phyloP scores from a whole-genome alignment of 306 rosid species.

The Acacia crassicarpa region DNA sequence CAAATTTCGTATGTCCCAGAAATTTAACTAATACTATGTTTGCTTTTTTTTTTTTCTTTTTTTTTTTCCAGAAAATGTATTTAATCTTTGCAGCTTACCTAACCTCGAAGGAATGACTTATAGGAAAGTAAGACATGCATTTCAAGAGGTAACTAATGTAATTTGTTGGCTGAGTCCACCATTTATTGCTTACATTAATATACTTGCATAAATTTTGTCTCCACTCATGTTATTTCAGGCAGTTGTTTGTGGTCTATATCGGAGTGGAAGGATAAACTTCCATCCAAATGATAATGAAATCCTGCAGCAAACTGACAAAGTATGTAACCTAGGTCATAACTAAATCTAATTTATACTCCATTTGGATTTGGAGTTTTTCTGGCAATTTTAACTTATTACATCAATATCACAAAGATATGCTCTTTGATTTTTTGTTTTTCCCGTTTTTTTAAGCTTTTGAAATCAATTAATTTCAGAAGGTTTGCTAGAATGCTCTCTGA shows the following conservation, averaged over 20 bases:
- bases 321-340: constrained; percentile 37
- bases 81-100: constrained; percentile 73
- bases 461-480: constrained; percentile 6
- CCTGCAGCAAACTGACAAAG: constrained; percentile 83
- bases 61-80: constrained; percentile 79
- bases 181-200: constrained; percentile 5
- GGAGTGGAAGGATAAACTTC: constrained; percentile 76
- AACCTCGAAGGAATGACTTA: constrained; percentile 65
- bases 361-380: neutral
- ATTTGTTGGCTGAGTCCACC: constrained; percentile 22
- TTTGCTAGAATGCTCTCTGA: constrained; percentile 12
- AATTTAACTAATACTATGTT: constrained; percentile 30
- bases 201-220: constrained; percentile 23
- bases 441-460: neutral
- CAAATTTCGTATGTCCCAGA: constrained; percentile 2
- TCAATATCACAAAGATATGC: neutral
- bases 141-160: constrained; percentile 59
- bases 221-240: constrained; percentile 59
- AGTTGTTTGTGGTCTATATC: constrained; percentile 85
- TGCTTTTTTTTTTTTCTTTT: neutral
- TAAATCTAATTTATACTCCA: constrained; percentile 13
- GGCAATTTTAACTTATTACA: neutral
- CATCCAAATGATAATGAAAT: constrained; percentile 84
- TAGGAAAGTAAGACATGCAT: constrained; percentile 59
- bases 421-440: neutral